Evolutionary conservation across 2,329 filamentous ascomycete species (phyloP).

Genomic region (Saccharata proteae): DNA sequence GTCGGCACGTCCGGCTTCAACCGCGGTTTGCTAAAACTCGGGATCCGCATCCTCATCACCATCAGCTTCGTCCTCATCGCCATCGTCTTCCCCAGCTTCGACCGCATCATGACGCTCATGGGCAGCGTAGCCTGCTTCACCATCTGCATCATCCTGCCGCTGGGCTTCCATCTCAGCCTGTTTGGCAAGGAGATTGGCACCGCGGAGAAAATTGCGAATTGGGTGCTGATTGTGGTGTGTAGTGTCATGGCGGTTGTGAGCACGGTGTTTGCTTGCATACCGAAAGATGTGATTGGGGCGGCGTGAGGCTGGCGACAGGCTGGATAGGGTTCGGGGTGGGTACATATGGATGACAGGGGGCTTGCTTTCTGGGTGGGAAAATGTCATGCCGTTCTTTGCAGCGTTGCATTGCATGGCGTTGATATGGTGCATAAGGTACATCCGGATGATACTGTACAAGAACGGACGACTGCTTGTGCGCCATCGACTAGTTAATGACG

Average conservation of each 20-base stretch:
- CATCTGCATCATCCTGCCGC: slow-evolving; percentile 83
- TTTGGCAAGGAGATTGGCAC: slow-evolving; percentile 60
- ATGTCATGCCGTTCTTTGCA: too few species aligned
- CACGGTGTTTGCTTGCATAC: slow-evolving; percentile 80
- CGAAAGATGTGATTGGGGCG: slow-evolving; percentile 58
- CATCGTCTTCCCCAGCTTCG: slow-evolving; percentile 64
- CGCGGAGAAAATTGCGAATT: slow-evolving; percentile 54
- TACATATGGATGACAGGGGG: too few species aligned
- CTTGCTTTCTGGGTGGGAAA: too few species aligned
- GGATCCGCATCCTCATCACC: slow-evolving; percentile 54
- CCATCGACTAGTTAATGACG: too few species aligned
- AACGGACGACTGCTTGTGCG: too few species aligned
- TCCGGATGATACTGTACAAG: too few species aligned
- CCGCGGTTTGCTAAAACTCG: slow-evolving; percentile 45
- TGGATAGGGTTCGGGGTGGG: too few species aligned
- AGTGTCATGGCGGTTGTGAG: slow-evolving; percentile 59
- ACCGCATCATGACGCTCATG: slow-evolving; percentile 83
- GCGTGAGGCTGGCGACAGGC: too few species aligned
- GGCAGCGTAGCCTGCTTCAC: slow-evolving; percentile 85
- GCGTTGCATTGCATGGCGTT: too few species aligned
- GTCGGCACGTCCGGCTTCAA: slow-evolving; percentile 44
- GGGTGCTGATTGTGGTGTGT: slow-evolving; percentile 57
- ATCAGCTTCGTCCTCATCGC: slow-evolving; percentile 66
- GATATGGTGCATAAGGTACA: too few species aligned
- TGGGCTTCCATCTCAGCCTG: slow-evolving; percentile 82